phyloP scores from a whole-genome alignment of 2,329 filamentous ascomycete species.

The Onygenales sp. region DNA sequence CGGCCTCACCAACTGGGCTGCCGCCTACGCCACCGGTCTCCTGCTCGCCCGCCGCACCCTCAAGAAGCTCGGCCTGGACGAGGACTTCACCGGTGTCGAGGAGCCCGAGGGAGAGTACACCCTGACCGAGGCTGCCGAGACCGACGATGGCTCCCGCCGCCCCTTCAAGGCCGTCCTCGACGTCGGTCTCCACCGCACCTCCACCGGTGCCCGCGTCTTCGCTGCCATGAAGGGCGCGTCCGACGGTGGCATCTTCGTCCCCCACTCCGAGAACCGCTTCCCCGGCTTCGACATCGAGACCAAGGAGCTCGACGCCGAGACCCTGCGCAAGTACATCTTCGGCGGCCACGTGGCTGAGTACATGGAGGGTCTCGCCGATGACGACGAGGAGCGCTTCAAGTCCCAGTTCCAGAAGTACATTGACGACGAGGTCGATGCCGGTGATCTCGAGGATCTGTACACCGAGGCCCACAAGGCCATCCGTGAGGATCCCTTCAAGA shows the following conservation, averaged over 20 bases:
- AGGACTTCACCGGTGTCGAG: slow-evolving; percentile 90
- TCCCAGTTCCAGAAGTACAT: slow-evolving; percentile 97
- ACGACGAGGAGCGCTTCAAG: slow-evolving; percentile 99
- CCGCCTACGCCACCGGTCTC: slow-evolving; percentile 93
- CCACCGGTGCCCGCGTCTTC: slow-evolving; percentile 97
- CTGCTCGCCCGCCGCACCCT: slow-evolving; percentile 94
- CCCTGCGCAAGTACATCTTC: slow-evolving; percentile 98
- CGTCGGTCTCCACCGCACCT: slow-evolving; percentile 93
- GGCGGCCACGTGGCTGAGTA: slow-evolving; percentile 98
- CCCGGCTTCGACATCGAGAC: slow-evolving; percentile 93
- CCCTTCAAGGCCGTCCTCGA: slow-evolving; percentile 99
- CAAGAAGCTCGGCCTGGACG: slow-evolving; percentile 91
- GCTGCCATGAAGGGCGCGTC: slow-evolving; percentile 99
- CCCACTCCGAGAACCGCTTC: slow-evolving; percentile 99
- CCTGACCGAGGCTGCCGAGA: slow-evolving; percentile 89
- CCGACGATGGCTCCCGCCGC: slow-evolving; percentile 75
- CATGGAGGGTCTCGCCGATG: slow-evolving; percentile 99
- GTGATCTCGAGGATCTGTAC: slow-evolving; percentile 95
- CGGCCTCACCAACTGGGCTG: slow-evolving; percentile 99
- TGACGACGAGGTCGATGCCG: slow-evolving; percentile 91
- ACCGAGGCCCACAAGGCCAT: slow-evolving; percentile 89
- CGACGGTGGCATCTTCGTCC: slow-evolving; percentile 91
- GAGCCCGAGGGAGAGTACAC: slow-evolving; percentile 94
- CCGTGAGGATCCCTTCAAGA: slow-evolving; percentile 97
- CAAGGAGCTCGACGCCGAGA: slow-evolving; percentile 96